phyloP scores from a whole-genome alignment of 2,329 filamentous ascomycete genomes.

The Ploettnerulaceae sp. region DNA sequence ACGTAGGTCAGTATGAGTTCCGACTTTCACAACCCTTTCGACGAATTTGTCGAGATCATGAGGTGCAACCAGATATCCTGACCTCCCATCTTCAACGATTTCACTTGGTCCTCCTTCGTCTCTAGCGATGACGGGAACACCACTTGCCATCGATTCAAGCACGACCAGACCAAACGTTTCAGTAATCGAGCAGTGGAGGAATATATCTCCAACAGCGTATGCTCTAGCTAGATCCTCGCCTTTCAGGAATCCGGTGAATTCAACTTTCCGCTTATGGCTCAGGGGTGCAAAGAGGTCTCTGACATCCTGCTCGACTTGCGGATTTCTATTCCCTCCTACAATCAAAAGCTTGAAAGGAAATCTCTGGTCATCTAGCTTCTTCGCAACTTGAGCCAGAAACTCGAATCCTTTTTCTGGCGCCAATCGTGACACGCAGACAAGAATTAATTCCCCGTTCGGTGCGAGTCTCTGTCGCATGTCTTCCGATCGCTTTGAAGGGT shows the following conservation, averaged over 20 bases:
- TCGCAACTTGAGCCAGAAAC: slow-evolving; percentile 55
- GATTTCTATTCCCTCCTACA: slow-evolving; percentile 63
- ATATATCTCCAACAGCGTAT: slow-evolving; percentile 65
- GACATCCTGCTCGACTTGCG: slow-evolving; percentile 56
- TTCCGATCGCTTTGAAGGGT: slow-evolving; percentile 48
- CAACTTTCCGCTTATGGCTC: slow-evolving; percentile 45
- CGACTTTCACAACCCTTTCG: slow-evolving; percentile 45
- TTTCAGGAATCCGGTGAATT: slow-evolving; percentile 63
- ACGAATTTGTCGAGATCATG: slow-evolving; percentile 57
- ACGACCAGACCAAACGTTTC: slow-evolving; percentile 70
- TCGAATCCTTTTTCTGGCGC: slow-evolving; percentile 68
- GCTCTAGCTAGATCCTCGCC: slow-evolving; percentile 58
- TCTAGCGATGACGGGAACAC: slow-evolving; percentile 62
- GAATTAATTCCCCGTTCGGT: slow-evolving; percentile 57
- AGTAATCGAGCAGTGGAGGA: slow-evolving; percentile 64
- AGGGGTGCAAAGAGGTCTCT: slow-evolving; percentile 53
- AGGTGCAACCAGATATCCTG: slow-evolving; percentile 57
- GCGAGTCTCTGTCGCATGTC: slow-evolving; percentile 50
- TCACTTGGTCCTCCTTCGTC: slow-evolving; percentile 67
- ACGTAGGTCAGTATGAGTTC: slow-evolving; percentile 42
- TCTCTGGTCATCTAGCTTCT: slow-evolving; percentile 48
- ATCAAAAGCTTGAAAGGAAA: slow-evolving; percentile 60
- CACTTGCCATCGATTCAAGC: slow-evolving; percentile 66
- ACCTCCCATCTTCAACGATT: slow-evolving; percentile 54
- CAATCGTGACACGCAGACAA: slow-evolving; percentile 61